Base-by-base conservation (phyloP, 495 filamentous ascomycete genomes). In the Cercophora scortea region DNA sequence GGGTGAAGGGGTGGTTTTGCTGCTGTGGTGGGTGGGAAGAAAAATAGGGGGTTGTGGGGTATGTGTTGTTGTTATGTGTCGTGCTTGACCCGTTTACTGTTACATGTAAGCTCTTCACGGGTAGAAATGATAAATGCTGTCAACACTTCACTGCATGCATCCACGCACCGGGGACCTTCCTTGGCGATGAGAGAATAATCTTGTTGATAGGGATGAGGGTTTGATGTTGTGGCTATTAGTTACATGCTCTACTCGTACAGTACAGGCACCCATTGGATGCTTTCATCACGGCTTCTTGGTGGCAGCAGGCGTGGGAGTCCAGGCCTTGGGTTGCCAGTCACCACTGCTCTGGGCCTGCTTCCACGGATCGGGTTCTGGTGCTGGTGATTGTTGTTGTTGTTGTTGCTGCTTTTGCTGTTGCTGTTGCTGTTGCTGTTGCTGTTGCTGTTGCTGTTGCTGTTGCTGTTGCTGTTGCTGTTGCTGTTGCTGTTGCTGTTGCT, bases 251-350 rank as follows among this genome's bases (percentile, higher is more conserved):
- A 25, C 25, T 25, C 25, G 25, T 25, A 25, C 25, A 25, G 25
- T 25, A 25, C 25, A 25, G 2, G 25, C 25, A 25, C 25, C 25
- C n/a, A n/a, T n/a, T n/a, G n/a, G n/a, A n/a, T n/a, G n/a, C 45
- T 34, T 25, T 47, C 47, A 38, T 51, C 51, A 57, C 59, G 56
- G 60, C 50, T 63, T 68, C 61, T 64, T 65, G 54, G 50, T 61
- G 1, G 62, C 54, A 40, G 45, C 70, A 53, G 33, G 13, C 1
- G 43, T 42, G 7, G 85, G 87, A 3, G 67, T 71, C 90, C 90
- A 95, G 6, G 77, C 69, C 48, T 84, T 67, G 0, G 90, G 90
- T 68, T 92, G 86, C 86, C 86, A 95, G 4, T 75, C 74, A 59
- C 89, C 84, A 25, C 88, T 5, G 61, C 57, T 69, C 62, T 51